A percentile compares a stretch with the other conserved stretches of the same genome.
These are phyloP conservation scores for Blepharisma japonicum DNA, from an alignment of 73 alveolate species.

Conservation along the genomic window DNA sequence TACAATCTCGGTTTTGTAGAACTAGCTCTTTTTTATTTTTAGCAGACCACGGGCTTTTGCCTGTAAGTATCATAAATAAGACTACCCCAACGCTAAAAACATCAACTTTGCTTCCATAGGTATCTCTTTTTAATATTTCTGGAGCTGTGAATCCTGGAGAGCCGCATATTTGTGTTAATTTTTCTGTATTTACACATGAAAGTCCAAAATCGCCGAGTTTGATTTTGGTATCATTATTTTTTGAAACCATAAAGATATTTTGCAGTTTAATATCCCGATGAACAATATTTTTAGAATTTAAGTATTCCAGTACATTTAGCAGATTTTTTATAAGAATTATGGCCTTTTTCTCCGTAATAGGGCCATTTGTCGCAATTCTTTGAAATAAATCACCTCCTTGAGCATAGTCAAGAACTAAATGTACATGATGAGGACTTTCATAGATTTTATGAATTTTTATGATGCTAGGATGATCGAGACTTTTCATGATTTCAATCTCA, in stretches of 20 bases:
- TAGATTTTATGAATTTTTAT: conserved; percentile 75
- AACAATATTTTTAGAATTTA: conserved; percentile 51
- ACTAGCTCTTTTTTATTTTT: neutral
- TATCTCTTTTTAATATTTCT: conserved; percentile 59
- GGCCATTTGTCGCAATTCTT: neutral
- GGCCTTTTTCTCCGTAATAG: neutral
- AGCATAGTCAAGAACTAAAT: conserved; percentile 60
- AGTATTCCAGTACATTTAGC: conserved; percentile 43
- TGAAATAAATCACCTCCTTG: conserved; percentile 61
- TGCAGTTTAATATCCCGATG: conserved; percentile 74
- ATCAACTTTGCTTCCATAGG: conserved; percentile 59
- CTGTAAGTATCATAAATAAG: conserved; percentile 58
- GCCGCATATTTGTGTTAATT: conserved; percentile 52
- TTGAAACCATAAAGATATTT: conserved; percentile 58
- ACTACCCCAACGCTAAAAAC: conserved; percentile 66
- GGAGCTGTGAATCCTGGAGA: conserved; percentile 81
- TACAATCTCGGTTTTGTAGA: too few relatives aligned
- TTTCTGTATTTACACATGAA: conserved; percentile 49
- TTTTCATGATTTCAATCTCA: conserved; percentile 84
- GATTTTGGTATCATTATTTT: conserved; percentile 49
- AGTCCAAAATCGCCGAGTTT: conserved; percentile 64
- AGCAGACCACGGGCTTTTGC: conserved; percentile 54
- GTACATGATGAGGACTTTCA: conserved; percentile 64
- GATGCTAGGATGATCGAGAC: conserved; percentile 79
- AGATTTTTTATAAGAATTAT: neutral